phyloP scores from a whole-genome alignment of 108 stramenopile genomes.

The Cylindrotheca closterium region DNA sequence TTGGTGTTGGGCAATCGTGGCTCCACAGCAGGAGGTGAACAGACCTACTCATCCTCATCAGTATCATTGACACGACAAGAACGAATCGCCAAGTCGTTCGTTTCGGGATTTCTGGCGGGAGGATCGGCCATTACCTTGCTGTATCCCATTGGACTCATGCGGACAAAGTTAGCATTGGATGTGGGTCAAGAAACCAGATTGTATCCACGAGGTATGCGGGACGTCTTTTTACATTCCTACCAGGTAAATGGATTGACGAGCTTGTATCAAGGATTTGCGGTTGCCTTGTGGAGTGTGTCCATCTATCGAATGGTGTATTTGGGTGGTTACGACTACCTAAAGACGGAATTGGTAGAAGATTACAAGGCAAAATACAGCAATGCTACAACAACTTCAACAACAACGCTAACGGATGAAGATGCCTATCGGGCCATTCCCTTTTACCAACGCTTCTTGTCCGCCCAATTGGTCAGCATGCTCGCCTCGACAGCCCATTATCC shows the following conservation, averaged over 20 bases:
- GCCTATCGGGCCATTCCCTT: slow-evolving; percentile 34
- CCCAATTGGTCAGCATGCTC: slow-evolving; percentile 82
- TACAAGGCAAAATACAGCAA: too few species aligned
- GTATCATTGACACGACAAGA: not conserved
- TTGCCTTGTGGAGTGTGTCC: slow-evolving; percentile 85
- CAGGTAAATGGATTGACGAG: slow-evolving; percentile 76
- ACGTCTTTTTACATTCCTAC: slow-evolving; percentile 60
- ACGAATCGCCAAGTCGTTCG: slow-evolving; percentile 55
- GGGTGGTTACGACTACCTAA: slow-evolving; percentile 91
- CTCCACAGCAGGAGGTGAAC: too few species aligned
- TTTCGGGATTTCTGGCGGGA: slow-evolving; percentile 89
- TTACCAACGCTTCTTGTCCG: slow-evolving; percentile 71
- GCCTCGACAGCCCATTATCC: slow-evolving; percentile 92
- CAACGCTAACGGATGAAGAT: not conserved
- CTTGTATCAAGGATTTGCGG: slow-evolving; percentile 92
- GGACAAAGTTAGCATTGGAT: slow-evolving; percentile 93
- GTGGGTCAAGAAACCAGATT: slow-evolving; percentile 62
- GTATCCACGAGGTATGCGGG: slow-evolving; percentile 65
- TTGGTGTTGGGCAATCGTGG: slow-evolving; percentile 28
- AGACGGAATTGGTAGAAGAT: slow-evolving; percentile 38
- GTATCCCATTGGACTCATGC: slow-evolving; percentile 93
- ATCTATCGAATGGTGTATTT: slow-evolving; percentile 91
- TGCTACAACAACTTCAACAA: slow-evolving; percentile 6
- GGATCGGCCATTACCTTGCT: slow-evolving; percentile 87
- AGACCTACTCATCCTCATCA: too few species aligned